Conservation (phyloP, 768 basidiomycete genomes). For the Gautieria morchelliformis region DNA sequence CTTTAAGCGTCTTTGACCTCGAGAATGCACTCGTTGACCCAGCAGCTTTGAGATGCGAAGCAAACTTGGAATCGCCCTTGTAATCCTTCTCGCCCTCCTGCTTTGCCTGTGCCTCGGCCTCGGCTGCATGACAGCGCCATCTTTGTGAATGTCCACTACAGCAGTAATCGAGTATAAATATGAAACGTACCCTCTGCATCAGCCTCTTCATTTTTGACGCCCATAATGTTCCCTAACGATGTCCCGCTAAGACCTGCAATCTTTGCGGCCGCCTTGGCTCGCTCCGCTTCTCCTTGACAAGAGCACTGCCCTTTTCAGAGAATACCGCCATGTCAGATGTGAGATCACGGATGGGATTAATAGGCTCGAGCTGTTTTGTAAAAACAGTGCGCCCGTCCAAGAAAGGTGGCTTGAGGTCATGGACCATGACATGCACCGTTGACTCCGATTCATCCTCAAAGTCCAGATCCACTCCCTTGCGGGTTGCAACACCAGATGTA, state of each 20-base stretch:
- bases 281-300: constrained; percentile 95
- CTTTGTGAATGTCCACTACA: constrained; percentile 78
- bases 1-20: constrained; percentile 71
- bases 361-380: constrained; percentile 93
- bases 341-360: constrained; percentile 90
- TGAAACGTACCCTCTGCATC: constrained; percentile 74
- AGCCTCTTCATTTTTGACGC: constrained; percentile 89
- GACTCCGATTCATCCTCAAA: constrained; percentile 96
- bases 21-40: constrained; percentile 77
- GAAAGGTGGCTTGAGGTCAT: constrained; percentile 96
- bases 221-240: constrained; percentile 93
- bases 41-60: constrained; percentile 79
- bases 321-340: constrained; percentile 95
- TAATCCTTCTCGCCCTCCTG: constrained; percentile 52
- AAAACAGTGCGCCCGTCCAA: constrained; percentile 93
- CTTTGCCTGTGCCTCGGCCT: constrained; percentile 35
- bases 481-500: constrained; percentile 88
- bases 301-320: constrained; percentile 89
- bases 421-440: constrained; percentile 94
- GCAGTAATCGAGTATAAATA: constrained; percentile 18
- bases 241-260: constrained; percentile 88
- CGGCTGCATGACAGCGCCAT: constrained; percentile 39
- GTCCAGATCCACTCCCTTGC: constrained; percentile 80
- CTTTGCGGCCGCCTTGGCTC: constrained; percentile 94
- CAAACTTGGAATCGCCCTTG: constrained; percentile 94